These are phyloP conservation scores for Trichoderma simmonsii DNA, from an alignment of 2,329 filamentous ascomycete genomes.

Conservation along the genomic window DNA sequence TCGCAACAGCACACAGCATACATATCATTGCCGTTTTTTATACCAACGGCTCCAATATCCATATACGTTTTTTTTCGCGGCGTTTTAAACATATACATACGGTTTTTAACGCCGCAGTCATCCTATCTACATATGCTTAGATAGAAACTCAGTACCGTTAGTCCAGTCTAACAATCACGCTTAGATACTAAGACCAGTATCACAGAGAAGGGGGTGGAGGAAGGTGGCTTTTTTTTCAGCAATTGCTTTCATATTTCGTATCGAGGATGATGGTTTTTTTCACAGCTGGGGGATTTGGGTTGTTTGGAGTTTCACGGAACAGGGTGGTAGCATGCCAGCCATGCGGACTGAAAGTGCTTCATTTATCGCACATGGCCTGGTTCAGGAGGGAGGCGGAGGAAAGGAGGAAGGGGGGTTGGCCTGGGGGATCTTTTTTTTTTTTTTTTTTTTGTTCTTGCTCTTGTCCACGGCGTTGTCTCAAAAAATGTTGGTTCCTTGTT, in stretches of 20 bases:
- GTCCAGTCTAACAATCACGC: not conserved
- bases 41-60: not conserved
- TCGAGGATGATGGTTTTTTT: not conserved
- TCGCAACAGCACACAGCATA: not conserved
- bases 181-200: not conserved
- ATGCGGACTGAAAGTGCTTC: slow-evolving; percentile 22
- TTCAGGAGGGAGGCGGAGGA: not conserved
- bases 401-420: not conserved
- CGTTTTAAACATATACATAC: not conserved
- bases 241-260: not conserved
- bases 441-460: not conserved
- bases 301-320: slow-evolving; percentile 15
- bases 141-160: not conserved
- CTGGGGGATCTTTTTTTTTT: not conserved
- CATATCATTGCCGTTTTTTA: not conserved
- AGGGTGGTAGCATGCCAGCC: slow-evolving; percentile 12
- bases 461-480: not conserved
- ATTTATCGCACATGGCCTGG: slow-evolving; percentile 20
- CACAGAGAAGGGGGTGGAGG: not conserved
- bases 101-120: not conserved
- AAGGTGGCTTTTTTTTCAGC: not conserved
- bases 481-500: not conserved
- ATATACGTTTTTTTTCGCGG: not conserved
- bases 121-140: not conserved
- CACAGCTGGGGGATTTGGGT: not conserved